Base-by-base conservation (phyloP, 257 asterid genomes). In the Leptodermis oblonga region DNA sequence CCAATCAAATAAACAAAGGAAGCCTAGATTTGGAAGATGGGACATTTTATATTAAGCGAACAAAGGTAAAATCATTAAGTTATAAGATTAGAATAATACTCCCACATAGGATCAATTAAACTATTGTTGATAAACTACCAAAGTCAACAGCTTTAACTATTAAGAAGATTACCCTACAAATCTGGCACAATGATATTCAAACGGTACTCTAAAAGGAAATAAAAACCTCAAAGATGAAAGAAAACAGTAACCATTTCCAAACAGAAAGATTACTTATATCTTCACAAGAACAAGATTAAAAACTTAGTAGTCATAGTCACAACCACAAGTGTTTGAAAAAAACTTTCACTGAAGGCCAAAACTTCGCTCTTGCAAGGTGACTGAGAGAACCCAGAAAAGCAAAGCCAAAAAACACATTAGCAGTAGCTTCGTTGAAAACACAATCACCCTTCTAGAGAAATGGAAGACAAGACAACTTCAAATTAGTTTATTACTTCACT, bases 371-470 rank as follows among this genome's bases (percentile, higher is more conserved):
- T 23, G 6, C 28, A 34, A 18, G 70, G 53, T 7, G 62, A 22
- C n/a, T 31, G 63, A 71, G 62, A 48, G 1, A 37, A 71, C 39
- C 54, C 66, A 61, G 37, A 15, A 33, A 49, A 0, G n/a, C n/a
- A 62, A 30, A 8, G 60, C 15, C 54, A 13, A 62, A 20, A 18
- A 0, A 10, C 22, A 43, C 4, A 46, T 4, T 7, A 3, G 6
- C 13, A 20, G 20, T 31, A 15, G 3, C 36, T 55, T 30, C 62
- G 31, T 58, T 58, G 17, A 12, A 17, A 4, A 39, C 4, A 39
- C 43, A 39, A 39, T 39, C 54, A 49, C 5, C 7, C 55, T 20
- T n/a, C n/a, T n/a, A n/a, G n/a, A n/a, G n/a, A n/a, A n/a, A n/a
- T n/a, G n/a, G 46, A 41, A 30, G 33, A 58, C 59, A 43, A 5